Evolutionary conservation across 495 filamentous ascomycete genomes (phyloP).

Genomic region (Penicillium waksmanii): DNA sequence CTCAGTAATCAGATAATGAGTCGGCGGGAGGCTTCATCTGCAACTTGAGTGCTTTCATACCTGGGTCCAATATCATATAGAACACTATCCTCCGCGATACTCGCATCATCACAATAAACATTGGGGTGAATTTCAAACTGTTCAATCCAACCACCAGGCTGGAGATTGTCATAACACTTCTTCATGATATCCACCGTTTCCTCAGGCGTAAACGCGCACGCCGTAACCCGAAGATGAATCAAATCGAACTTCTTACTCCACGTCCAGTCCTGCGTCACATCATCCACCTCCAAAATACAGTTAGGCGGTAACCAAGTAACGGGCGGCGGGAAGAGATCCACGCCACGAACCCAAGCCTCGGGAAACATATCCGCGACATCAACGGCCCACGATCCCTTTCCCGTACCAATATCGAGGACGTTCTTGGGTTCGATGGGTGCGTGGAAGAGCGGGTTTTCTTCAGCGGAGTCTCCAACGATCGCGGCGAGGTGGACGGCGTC

Average conservation of each 20-base stretch:
- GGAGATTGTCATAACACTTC: conserved; percentile 17
- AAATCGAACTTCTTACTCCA: conserved; percentile 27
- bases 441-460: conserved; percentile 16
- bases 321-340: conserved; percentile 20
- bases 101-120: conserved; percentile 45
- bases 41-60: not conserved
- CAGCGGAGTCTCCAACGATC: conserved; percentile 7
- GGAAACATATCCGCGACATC: conserved; percentile 16
- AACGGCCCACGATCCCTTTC: conserved; percentile 19
- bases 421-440: conserved; percentile 14
- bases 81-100: conserved; percentile 28
- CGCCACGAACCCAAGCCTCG: conserved; percentile 13
- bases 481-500: conserved; percentile 18
- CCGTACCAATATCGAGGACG: conserved; percentile 18
- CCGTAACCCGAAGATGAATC: conserved; percentile 28
- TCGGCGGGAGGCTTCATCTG: no score
- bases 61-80: conserved; percentile 18
- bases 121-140: conserved; percentile 46
- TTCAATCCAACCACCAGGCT: conserved; percentile 54
- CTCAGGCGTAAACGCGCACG: conserved; percentile 13
- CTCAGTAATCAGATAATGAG: no score
- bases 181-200: conserved; percentile 28
- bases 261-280: conserved; percentile 28
- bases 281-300: conserved; percentile 29
- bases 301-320: conserved; percentile 32